These are phyloP conservation scores for Suhomyces kilbournensis DNA, from an alignment of 805 yeast species.

Conservation along the genomic window DNA sequence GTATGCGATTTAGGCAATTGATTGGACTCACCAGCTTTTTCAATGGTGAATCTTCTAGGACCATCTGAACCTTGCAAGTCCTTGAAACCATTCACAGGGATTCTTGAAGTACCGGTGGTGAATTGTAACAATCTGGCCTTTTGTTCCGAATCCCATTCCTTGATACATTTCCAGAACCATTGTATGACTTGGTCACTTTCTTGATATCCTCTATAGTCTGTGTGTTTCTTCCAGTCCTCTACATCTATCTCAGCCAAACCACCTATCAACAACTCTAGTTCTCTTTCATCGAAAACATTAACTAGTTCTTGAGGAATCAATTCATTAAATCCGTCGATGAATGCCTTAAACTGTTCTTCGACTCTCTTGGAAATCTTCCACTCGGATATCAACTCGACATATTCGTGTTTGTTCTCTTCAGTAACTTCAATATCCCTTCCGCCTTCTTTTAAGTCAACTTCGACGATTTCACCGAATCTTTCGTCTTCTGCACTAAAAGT, in stretches of 20 bases:
- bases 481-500: constrained; percentile 91
- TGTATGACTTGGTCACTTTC: constrained; percentile 94
- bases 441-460: constrained; percentile 83
- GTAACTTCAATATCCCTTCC: constrained; percentile 90
- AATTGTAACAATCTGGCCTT: constrained; percentile 93
- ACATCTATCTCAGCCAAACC: constrained; percentile 98
- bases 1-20: constrained; percentile 98
- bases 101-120: constrained; percentile 98
- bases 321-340: constrained; percentile 96
- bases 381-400: constrained; percentile 90
- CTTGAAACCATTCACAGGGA: constrained; percentile 98
- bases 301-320: constrained; percentile 95
- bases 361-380: constrained; percentile 94
- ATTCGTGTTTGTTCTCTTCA: constrained; percentile 92
- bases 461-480: constrained; percentile 88
- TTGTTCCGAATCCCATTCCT: constrained; percentile 95
- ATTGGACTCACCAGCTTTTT: constrained; percentile 91
- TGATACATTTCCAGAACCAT: constrained; percentile 97
- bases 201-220: constrained; percentile 97
- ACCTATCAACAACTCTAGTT: constrained; percentile 92
- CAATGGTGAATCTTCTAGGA: constrained; percentile 97
- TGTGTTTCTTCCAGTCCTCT: constrained; percentile 98
- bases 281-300: constrained; percentile 96
- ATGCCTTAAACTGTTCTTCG: constrained; percentile 93
- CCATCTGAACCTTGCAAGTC: constrained; percentile 99